These are phyloP conservation scores for Jasminum sambac DNA, from an alignment of 257 asterid species.

Conservation along the genomic window DNA sequence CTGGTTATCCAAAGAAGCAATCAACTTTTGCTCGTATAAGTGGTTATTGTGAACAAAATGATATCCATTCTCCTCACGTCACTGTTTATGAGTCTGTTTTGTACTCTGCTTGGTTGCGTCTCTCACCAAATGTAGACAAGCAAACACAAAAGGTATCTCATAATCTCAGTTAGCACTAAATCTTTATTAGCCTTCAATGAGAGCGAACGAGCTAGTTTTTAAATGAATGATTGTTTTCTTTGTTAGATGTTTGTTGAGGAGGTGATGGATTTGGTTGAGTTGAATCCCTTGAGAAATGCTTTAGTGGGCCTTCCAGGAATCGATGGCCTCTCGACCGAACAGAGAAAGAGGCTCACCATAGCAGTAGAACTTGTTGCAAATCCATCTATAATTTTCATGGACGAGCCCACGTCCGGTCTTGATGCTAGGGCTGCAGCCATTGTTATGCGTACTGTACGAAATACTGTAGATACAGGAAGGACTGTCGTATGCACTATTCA, in stretches of 20 bases:
- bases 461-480: conserved; percentile 84
- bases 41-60: conserved; percentile 90
- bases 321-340: conserved; percentile 84
- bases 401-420: conserved; percentile 87
- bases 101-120: conserved; percentile 92
- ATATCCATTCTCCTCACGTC: conserved; percentile 85
- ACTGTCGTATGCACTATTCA: conserved; percentile 91
- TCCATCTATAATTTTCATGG: conserved; percentile 93
- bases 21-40: conserved; percentile 81
- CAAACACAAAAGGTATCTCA: conserved; percentile 50
- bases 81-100: conserved; percentile 79
- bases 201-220: not conserved
- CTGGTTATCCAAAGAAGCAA: conserved; percentile 89
- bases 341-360: conserved; percentile 83
- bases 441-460: conserved; percentile 81
- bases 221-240: not conserved
- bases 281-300: conserved; percentile 60
- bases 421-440: conserved; percentile 96
- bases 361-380: conserved; percentile 88
- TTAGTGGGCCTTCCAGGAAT: conserved; percentile 90
- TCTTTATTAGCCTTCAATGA: not conserved
- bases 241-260: conserved; percentile 79
- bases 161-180: conserved; percentile 11
- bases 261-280: conserved; percentile 84
- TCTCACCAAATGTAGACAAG: conserved; percentile 62